Evolutionary conservation across 2,329 filamentous ascomycete species (phyloP).

Genomic region (Fusarium cicatricum): DNA sequence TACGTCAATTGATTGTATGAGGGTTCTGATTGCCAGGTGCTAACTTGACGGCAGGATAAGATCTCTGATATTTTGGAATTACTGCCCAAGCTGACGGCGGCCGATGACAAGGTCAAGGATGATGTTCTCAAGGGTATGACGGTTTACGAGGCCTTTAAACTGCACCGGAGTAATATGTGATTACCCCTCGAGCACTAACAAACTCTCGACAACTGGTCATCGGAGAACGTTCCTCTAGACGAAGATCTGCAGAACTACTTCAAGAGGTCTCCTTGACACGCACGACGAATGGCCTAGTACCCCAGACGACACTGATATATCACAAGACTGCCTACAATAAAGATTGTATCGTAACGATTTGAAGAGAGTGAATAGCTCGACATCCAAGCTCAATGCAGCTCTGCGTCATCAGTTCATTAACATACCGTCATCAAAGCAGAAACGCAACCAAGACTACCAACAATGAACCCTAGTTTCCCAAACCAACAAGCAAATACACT

Average conservation of each 20-base stretch:
- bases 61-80: constrained; percentile 68
- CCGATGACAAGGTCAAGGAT: constrained; percentile 68
- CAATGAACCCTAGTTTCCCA: constrained; percentile 37
- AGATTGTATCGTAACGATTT: constrained; percentile 16
- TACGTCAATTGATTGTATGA: constrained; percentile 45
- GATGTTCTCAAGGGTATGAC: constrained; percentile 70
- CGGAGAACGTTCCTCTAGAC: too few relatives aligned
- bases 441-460: constrained; percentile 41
- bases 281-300: not conserved
- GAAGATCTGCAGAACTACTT: too few relatives aligned
- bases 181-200: not conserved
- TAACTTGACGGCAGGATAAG: constrained; percentile 56
- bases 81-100: constrained; percentile 58
- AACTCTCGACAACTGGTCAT: too few relatives aligned
- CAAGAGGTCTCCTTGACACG: not conserved
- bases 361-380: constrained; percentile 12
- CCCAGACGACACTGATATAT: constrained; percentile 4
- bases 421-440: constrained; percentile 48
- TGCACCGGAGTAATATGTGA: constrained; percentile 55
- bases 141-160: constrained; percentile 72
- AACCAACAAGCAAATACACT: constrained; percentile 36
- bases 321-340: constrained; percentile 6
- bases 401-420: constrained; percentile 51
- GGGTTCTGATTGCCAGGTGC: not conserved
- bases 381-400: constrained; percentile 30